Evolutionary conservation across 1,139 yeast genomes (phyloP).

Genomic region (Nematodospora anomalae): DNA sequence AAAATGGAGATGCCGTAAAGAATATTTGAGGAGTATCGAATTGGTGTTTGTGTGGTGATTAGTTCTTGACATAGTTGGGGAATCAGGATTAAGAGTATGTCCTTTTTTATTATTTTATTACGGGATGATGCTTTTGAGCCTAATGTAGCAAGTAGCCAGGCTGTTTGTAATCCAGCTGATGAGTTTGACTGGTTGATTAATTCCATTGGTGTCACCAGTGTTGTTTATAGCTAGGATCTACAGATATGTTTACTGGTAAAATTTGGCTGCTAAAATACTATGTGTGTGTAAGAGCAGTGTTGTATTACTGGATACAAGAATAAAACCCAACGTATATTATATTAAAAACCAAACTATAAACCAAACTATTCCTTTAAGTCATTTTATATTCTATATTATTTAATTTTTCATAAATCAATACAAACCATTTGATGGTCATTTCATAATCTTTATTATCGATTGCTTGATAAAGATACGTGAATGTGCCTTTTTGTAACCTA

Average conservation of each 20-base stretch:
- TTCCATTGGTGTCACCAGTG: constrained; percentile 4
- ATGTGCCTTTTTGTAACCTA: constrained; percentile 19
- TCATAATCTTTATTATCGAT: constrained; percentile 26
- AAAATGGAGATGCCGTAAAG: constrained; percentile 59
- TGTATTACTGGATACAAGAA: too few species aligned
- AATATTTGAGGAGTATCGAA: constrained; percentile 50
- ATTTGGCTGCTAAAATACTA: neutral
- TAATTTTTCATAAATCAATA: constrained; percentile 30
- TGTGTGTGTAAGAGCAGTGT: too few species aligned
- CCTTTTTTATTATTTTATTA: constrained; percentile 30
- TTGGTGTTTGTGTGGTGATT: constrained; percentile 20
- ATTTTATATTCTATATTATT: constrained; percentile 16
- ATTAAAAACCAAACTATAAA: neutral
- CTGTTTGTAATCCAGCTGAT: constrained; percentile 20
- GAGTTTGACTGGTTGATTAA: constrained; percentile 8
- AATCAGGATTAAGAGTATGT: constrained; percentile 43
- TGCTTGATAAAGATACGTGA: constrained; percentile 28
- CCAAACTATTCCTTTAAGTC: constrained; percentile 10
- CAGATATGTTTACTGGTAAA: neutral
- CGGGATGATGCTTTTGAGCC: constrained; percentile 32
- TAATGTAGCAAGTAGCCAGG: constrained; percentile 41
- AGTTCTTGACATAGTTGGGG: constrained; percentile 46
- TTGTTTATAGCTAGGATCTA: too few species aligned
- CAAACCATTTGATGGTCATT: constrained; percentile 28
- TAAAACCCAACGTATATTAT: neutral